Base-by-base conservation (phyloP, 2,329 filamentous ascomycete species). In the Colletotrichum paranaense region DNA sequence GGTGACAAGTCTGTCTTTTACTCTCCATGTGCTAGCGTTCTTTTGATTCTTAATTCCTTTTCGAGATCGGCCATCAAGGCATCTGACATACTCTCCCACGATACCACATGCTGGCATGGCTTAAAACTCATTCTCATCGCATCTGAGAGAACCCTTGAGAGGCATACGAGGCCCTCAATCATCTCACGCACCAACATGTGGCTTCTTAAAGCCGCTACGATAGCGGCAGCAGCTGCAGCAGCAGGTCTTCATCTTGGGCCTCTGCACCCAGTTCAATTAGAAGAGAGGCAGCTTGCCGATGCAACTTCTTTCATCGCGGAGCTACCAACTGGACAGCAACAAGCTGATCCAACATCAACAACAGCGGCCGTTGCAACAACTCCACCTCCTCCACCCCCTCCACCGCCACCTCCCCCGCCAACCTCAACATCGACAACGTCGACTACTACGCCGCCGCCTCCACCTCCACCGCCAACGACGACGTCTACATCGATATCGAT, bases 61-160 rank as follows among this genome's bases (percentile, higher is more conserved):
- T 19, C 22, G 46, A 16, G 28, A 62, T 57, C 46, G 42, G 28
- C 35, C 67, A 12, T 49, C 35, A 19, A n/a, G n/a, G 35, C 42
- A 7, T 22, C 9, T 30, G 26, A 19, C 52, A 12, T 19, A 6
- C 3, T 22, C 0, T 55, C 14, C 7, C 28, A 42, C 67, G n/a
- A 46, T 42, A 62, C n/a, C 59, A 28, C 60, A 56, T 73, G 70
- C 66, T 73, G 70, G 67, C 60, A 73, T 73, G 71, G 71, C 60
- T 70, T 70, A 32, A 52, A 38, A 14, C 52, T 70, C 62, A 58
- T 66, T 35, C 16, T 32, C 56, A 38, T 49, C 35, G 49, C 57
- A 57, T 5, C 16, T 30, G 28, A 73, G 30, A 63, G n/a, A 57
- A 26, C 16, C 5, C 28, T 28, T 65, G 59, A 60, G 56, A 42